phyloP scores from a whole-genome alignment of 2,329 filamentous ascomycete genomes.

The Pseudomassariella vexata region DNA sequence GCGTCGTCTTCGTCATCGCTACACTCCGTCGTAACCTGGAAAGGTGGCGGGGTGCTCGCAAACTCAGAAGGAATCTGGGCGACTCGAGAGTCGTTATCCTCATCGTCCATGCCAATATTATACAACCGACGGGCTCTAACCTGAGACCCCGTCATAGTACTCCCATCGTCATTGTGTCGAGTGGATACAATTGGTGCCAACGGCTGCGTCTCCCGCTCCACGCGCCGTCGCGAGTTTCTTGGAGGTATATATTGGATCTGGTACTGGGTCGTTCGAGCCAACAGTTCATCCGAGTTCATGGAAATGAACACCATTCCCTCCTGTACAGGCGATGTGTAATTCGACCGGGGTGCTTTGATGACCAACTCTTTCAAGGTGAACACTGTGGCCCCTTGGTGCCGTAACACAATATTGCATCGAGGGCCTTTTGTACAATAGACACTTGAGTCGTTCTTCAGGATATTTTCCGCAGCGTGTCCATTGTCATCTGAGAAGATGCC shows the following conservation, averaged over 20 bases:
- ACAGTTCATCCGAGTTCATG: conserved; percentile 74
- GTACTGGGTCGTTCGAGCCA: conserved; percentile 68
- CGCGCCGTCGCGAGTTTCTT: conserved; percentile 15
- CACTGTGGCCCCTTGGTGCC: conserved; percentile 71
- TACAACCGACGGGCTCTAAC: conserved; percentile 39
- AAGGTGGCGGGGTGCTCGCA: conserved; percentile 38
- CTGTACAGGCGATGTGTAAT: conserved; percentile 85
- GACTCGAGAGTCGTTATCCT: conserved; percentile 37
- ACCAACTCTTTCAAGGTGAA: conserved; percentile 82
- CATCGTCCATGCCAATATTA: conserved; percentile 35
- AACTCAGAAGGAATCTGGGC: conserved; percentile 56
- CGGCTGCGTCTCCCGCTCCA: conserved; percentile 21
- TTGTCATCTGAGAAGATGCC: conserved; percentile 62
- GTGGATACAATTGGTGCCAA: conserved; percentile 41
- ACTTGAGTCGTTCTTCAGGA: conserved; percentile 73
- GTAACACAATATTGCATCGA: conserved; percentile 79
- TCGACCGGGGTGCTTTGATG: conserved; percentile 76
- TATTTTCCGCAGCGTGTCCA: conserved; percentile 67
- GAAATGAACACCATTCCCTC: conserved; percentile 90
- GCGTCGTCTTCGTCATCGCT: conserved; percentile 52
- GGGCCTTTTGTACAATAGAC: conserved; percentile 90
- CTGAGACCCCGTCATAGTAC: conserved; percentile 36
- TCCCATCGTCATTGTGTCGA: conserved; percentile 46
- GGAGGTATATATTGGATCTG: conserved; percentile 58
- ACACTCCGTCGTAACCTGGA: conserved; percentile 53